These are phyloP conservation scores for Sporothrix protearum DNA, from an alignment of 2,329 filamentous ascomycete species.

Conservation along the genomic window DNA sequence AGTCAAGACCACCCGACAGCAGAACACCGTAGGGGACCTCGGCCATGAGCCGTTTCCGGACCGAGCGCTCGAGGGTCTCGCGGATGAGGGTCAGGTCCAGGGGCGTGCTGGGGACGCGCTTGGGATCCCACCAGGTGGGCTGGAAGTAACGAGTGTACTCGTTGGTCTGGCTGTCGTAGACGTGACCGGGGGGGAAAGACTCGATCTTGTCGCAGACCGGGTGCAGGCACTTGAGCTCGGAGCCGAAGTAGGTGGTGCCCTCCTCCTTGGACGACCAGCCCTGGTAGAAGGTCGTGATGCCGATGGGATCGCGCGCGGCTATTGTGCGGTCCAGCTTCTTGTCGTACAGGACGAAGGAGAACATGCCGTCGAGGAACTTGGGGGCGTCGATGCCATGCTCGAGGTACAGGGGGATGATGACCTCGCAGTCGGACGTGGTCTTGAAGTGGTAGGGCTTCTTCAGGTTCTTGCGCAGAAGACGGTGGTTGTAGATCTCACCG, in stretches of 20 bases:
- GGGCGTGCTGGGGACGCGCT: conserved; percentile 71
- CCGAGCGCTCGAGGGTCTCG: conserved; percentile 79
- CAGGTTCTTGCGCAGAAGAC: conserved; percentile 82
- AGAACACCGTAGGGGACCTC: conserved; percentile 97
- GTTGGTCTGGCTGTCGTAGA: conserved; percentile 92
- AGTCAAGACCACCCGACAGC: conserved; percentile 91
- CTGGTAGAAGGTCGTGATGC: conserved; percentile 96
- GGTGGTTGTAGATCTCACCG: conserved; percentile 99
- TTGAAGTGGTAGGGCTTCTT: conserved; percentile 91
- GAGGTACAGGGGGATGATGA: conserved; percentile 96
- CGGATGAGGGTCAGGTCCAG: conserved; percentile 81
- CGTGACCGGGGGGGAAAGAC: conserved; percentile 88
- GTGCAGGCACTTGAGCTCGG: conserved; percentile 90
- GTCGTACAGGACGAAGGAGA: conserved; percentile 97
- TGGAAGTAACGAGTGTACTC: conserved; percentile 83
- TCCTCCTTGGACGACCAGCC: conserved; percentile 82
- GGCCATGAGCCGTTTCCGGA: conserved; percentile 96
- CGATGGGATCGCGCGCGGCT: conserved; percentile 93
- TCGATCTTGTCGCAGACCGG: conserved; percentile 94
- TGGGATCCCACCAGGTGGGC: conserved; percentile 86
- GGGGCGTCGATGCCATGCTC: conserved; percentile 89
- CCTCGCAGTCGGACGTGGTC: conserved; percentile 97
- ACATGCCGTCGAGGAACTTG: conserved; percentile 96
- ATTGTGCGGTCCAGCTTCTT: conserved; percentile 89
- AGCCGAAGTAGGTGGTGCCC: conserved; percentile 88